Evolutionary conservation across 129 eudicot species (phyloP), one percentile per base, ranked within the genome.

Genomic region (Scalesia atractyloides): DNA sequence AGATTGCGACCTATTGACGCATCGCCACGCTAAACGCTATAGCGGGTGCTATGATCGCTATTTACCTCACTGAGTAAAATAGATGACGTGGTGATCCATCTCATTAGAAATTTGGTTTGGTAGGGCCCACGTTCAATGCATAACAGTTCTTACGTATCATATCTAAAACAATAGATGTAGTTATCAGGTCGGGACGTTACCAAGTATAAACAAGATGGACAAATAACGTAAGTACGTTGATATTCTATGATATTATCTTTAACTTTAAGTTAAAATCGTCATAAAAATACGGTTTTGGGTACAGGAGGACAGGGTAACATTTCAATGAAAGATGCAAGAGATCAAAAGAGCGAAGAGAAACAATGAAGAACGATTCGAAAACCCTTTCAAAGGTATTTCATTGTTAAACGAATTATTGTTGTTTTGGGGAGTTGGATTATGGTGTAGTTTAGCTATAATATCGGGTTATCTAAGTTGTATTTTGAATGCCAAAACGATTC

Each of bases 281-380:
- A 33, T 14, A 43, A 68, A 67, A 54, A 20, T 63, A 30, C 62
- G 20, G 58, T 46, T 67, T 68, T 68, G 51, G 57, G 14, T 47
- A 16, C 69, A 76, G 80, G 80, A 48, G 69, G 69, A 18, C 62
- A 59, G 52, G 63, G 63, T 63, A 49, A 50, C 64, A 51, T 49
- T 1, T 13, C 17, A 47, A 59, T 58, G 68, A 68, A 76, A 57
- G 80, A 68, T 58, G 69, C 62, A 73, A 64, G 77, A 61, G 80
- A 68, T 57, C 68, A 72, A 18, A 78, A 78, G 82, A 71, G 51
- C 19, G 82, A 78, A 4, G 77, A 64, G 41, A 78, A 78, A 66
- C 72, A 43, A 20, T 71, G 82, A 78, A 13, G 62, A 30, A 52
- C 36, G 48, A 16, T 74, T 63, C 34, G 46, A 48, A 47, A 46